Base-by-base conservation (phyloP, 2,329 filamentous ascomycete species). In the Paraconiothyrium sp. region DNA sequence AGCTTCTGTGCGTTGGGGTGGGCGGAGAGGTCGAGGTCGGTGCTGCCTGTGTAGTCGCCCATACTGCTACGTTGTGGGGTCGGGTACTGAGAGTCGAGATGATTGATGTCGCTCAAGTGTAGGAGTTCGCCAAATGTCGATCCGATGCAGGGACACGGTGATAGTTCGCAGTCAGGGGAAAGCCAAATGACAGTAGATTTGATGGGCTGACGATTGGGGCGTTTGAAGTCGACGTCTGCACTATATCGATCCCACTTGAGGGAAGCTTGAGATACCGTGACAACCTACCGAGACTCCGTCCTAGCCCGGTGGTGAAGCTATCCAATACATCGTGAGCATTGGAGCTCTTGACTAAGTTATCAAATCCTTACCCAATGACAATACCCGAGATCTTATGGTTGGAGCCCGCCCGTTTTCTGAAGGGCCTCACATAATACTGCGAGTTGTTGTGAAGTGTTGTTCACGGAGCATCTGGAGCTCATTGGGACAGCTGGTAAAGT, bases 1-100 rank as follows among this genome's bases (percentile, higher is more conserved):
- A 74, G 62, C 48, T 69, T 66, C 34, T 65, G 67, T 2, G 72
- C 68, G 24, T 63, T 70, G 2, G 68, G 63, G 41, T 74, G 60
- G 16, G 68, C 59, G 2, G 48, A 20, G n/a, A 65, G 54, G 54
- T 74, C 67, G 22, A 73, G 69, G 58, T 64, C 63, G 9, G 46
- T 22, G 16, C 44, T 27, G 34, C 13, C 22, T 20, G 22, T 34
- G 22, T 41, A 39, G 24, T 30, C 22, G 24, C 43, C 41, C 52
- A 56, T 56, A 1, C 3, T 57, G 43, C 6, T 30, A 30, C 6
- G 27, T 30, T 30, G 27, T 30, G 27, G 27, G 6, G 27, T 30
- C 6, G 27, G 27, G 27, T 30, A 30, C 27, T 30, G 27, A 30
- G 27, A 6, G 27, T 1, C 6, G 27, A 30, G 27, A 30, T 30